These are phyloP conservation scores for Lagerstroemia speciosa DNA, from an alignment of 345 rosid species.

Conservation along the genomic window DNA sequence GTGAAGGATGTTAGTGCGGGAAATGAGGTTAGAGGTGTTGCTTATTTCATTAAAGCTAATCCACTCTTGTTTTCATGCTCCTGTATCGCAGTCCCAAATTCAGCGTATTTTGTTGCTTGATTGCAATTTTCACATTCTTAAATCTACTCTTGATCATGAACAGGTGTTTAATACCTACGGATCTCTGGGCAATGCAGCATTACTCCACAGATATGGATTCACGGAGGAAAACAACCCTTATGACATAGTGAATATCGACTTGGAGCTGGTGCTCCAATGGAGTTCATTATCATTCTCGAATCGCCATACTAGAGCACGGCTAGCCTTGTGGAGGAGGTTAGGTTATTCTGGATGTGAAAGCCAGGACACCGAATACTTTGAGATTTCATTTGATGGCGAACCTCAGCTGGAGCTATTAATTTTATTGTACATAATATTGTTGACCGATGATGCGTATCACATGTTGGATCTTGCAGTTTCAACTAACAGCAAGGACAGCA, in stretches of 20 bases:
- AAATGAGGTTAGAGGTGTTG: conserved; percentile 47
- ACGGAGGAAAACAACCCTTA: conserved; percentile 64
- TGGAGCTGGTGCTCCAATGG: conserved; percentile 70
- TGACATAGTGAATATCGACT: conserved; percentile 74
- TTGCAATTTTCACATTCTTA: neutral
- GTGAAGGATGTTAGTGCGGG: conserved; percentile 66
- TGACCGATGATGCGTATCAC: conserved; percentile 40
- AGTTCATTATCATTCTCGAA: conserved; percentile 46
- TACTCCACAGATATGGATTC: conserved; percentile 90
- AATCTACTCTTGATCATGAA: neutral
- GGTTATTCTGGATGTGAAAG: conserved; percentile 55
- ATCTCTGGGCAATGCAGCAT: conserved; percentile 67
- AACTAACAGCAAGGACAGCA: conserved; percentile 16
- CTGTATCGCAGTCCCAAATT: neutral
- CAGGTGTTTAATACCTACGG: conserved; percentile 91
- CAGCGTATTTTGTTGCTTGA: neutral
- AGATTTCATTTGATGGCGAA: conserved; percentile 57
- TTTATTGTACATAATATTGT: conserved; percentile 44
- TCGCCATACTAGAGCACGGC: conserved; percentile 54
- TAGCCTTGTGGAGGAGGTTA: conserved; percentile 61
- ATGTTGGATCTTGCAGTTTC: conserved; percentile 43
- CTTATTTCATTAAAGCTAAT: neutral
- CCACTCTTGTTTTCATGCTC: neutral
- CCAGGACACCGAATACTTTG: conserved; percentile 65
- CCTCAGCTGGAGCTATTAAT: conserved; percentile 67